Conservation (phyloP, 2,329 filamentous ascomycete species). For the Mycogone perniciosa region DNA sequence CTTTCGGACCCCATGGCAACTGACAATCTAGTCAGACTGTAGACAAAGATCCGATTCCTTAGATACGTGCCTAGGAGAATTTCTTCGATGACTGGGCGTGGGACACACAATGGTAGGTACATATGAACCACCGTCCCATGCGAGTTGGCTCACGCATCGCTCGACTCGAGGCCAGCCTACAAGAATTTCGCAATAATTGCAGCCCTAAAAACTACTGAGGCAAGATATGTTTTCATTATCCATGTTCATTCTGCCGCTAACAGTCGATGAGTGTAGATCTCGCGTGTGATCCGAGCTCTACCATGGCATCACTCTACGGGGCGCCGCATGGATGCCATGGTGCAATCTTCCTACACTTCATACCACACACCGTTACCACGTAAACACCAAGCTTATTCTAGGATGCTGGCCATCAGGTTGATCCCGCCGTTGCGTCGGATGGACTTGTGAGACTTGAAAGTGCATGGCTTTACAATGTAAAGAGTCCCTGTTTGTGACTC, state of each 20-base stretch:
- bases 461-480: constrained; percentile 17
- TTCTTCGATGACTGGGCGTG: too few relatives aligned
- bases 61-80: too few relatives aligned
- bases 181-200: background rate
- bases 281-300: constrained; percentile 2
- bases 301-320: constrained; percentile 8
- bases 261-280: background rate
- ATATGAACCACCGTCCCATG: too few relatives aligned
- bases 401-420: constrained; percentile 22
- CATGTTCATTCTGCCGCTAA: constrained; percentile 3
- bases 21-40: too few relatives aligned
- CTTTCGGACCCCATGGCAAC: too few relatives aligned
- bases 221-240: too few relatives aligned
- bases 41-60: too few relatives aligned
- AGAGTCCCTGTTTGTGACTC: constrained; percentile 23
- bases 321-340: constrained; percentile 2
- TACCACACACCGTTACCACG: constrained; percentile 27
- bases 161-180: background rate
- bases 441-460: constrained; percentile 18
- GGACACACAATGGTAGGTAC: too few relatives aligned
- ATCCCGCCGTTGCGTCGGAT: constrained; percentile 22
- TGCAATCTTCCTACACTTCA: constrained; percentile 17
- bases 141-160: too few relatives aligned
- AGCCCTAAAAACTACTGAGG: too few relatives aligned
- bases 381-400: constrained; percentile 24